Percentiles rank a stretch among this genome's conserved stretches.
Evolutionary conservation across 139 green algal genomes (phyloP).

Genomic region (Chloropicon primus): DNA sequence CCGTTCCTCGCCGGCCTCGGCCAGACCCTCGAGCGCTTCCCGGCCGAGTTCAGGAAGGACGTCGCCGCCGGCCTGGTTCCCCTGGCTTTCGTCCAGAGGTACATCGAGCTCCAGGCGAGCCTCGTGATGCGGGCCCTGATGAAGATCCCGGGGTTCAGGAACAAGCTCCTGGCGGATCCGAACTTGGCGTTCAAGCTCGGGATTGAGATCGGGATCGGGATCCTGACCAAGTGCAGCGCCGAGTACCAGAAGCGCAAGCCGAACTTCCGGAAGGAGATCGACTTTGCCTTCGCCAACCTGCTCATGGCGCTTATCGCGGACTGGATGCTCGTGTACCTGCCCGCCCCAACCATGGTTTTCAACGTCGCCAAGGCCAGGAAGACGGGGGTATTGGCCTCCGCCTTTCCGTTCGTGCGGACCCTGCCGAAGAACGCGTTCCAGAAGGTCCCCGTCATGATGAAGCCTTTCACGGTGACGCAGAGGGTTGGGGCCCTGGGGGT

Average conservation of each 20-base stretch:
- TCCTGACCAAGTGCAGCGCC: slow-evolving; percentile 27
- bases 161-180: slow-evolving; percentile 83
- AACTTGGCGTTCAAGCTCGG: slow-evolving; percentile 79
- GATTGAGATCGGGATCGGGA: slow-evolving; percentile 80
- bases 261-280: slow-evolving; percentile 57
- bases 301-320: slow-evolving; percentile 95
- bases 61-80: slow-evolving; percentile 13
- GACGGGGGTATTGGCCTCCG: not conserved
- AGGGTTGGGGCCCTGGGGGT: slow-evolving; percentile 52
- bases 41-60: slow-evolving; percentile 14
- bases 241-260: slow-evolving; percentile 49
- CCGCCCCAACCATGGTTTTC: slow-evolving; percentile 66
- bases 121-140: slow-evolving; percentile 15
- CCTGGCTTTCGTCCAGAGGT: slow-evolving; percentile 11
- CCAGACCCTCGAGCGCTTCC: slow-evolving; percentile 16
- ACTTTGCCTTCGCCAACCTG: slow-evolving; percentile 92
- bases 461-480: slow-evolving; percentile 61
- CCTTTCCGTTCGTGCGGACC: slow-evolving; percentile 40
- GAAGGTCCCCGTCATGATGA: slow-evolving; percentile 38
- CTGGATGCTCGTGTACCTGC: slow-evolving; percentile 98
- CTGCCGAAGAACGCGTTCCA: slow-evolving; percentile 98
- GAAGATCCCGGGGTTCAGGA: slow-evolving; percentile 58
- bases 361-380: slow-evolving; percentile 12
- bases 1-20: not conserved
- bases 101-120: not conserved